phyloP scores from a whole-genome alignment of 163 green algal species.

The Scenedesmus sp. region DNA sequence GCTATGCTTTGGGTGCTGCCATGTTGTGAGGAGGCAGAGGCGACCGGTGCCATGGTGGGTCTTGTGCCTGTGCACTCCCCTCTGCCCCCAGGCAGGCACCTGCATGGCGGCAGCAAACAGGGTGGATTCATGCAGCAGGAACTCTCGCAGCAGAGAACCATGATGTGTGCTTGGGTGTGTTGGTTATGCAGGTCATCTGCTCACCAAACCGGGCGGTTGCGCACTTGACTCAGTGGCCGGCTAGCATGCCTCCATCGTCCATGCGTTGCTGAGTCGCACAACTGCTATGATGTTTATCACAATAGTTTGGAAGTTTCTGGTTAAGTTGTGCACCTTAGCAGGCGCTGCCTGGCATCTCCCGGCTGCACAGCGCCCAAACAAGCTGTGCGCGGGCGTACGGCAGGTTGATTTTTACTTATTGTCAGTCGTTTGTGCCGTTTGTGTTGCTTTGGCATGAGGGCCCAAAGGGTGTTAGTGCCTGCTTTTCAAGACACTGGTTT shows the following conservation, averaged over 20 bases:
- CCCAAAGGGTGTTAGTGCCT: no score
- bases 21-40: not conserved
- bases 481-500: no score
- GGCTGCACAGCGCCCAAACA: no score
- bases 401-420: no score
- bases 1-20: not conserved
- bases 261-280: not conserved
- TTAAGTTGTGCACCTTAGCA: no score
- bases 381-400: no score
- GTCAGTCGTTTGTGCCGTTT: no score
- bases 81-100: not conserved
- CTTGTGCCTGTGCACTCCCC: not conserved
- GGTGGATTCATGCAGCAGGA: not conserved
- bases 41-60: no score
- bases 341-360: no score
- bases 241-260: not conserved
- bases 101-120: not conserved
- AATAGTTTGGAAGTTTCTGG: no score
- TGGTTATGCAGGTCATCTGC: not conserved
- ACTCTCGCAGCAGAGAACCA: not conserved
- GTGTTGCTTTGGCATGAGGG: no score
- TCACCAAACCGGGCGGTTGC: not conserved
- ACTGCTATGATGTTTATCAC: not conserved
- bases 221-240: not conserved
- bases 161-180: not conserved